These are phyloP conservation scores for Vigna hirtella DNA, from an alignment of 306 rosid species.

Conservation along the genomic window DNA sequence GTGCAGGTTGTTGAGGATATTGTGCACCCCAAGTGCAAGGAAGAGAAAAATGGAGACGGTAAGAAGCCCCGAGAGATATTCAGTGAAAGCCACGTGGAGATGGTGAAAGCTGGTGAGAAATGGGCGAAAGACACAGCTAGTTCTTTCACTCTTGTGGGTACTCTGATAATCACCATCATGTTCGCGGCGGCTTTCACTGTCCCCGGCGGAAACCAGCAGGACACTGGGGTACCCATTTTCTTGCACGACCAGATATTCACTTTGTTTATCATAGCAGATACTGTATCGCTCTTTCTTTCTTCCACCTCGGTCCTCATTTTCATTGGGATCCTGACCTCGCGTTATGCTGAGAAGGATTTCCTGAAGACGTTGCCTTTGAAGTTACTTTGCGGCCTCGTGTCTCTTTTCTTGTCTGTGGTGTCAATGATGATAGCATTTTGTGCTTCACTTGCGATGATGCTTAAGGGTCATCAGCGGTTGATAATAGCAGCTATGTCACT, in stretches of 20 bases:
- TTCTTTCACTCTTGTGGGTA: conserved; percentile 12
- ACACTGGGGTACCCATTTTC: conserved; percentile 2
- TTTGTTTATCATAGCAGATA: conserved; percentile 21
- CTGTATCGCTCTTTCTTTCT: conserved; percentile 3
- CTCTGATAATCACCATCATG: conserved; percentile 36
- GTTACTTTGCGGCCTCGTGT: not conserved
- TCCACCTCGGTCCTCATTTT: conserved; percentile 22
- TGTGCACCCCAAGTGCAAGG: conserved; percentile 28
- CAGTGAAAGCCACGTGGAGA: conserved; percentile 22
- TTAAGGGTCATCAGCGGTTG: not conserved
- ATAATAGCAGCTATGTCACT: not conserved
- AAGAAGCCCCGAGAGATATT: conserved; percentile 32
- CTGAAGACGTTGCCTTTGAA: conserved; percentile 1
- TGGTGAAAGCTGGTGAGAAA: conserved; percentile 34
- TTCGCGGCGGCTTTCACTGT: conserved; percentile 41
- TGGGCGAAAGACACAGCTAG: conserved; percentile 1
- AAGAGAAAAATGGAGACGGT: conserved; percentile 1
- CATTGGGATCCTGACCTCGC: conserved; percentile 23
- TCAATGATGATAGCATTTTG: conserved; percentile 22
- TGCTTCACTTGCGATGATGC: not conserved
- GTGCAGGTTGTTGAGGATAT: conserved; percentile 36
- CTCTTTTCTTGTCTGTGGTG: conserved; percentile 30
- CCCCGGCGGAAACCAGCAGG: conserved; percentile 30
- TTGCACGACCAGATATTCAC: not conserved
- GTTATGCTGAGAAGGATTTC: conserved; percentile 38